Base-by-base conservation (phyloP, 495 filamentous ascomycete species). In the Choiromyces venosus region DNA sequence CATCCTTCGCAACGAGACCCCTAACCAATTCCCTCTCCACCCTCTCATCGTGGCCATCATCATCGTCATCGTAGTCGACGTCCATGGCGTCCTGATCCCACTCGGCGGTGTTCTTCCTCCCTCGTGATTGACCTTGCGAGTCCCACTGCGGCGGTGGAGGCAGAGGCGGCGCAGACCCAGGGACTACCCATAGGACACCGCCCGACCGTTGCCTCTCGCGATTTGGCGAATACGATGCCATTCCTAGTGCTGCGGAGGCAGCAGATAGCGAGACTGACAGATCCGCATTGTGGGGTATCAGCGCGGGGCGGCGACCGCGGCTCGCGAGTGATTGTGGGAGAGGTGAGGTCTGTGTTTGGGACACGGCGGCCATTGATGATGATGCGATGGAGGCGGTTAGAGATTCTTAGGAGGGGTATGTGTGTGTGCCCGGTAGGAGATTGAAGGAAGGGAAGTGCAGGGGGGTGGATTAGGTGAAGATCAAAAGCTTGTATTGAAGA, bases 271-370 rank as follows among this genome's bases (percentile, higher is more conserved):
- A 77, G 44, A 79, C 67, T 38, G 78, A 70, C 35, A 80, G 78
- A 66, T 80, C 78, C n/a, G 71, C 68, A 8, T 80, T 74, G 66
- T 80, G 78, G 12, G 78, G 78, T 67, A 80, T 80, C 21, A 80
- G 72, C 64, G 78, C 78, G 64, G 78, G 78, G 69, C 78, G 78
- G 42, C 78, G 78, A 56, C 73, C 77, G 36, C 73, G 78, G 21
- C 66, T 67, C 56, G 72, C 76, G n/a, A 79, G 72, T 42, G 76
- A 68, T 37, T 79, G 69, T 3, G 77, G 74, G 36, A 76, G 69
- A 64, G 76, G 76, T 39, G 75, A 70, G 19, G 75, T 66, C 8
- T 67, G 69, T 37, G 68, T 65, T 40, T 77, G 73, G 65, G 75
- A 77, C 68, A 77, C 52, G 37, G 75, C 56, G 66, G 75, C 66